Evolutionary conservation across 1,139 yeast species (phyloP), one percentile per base, ranked within the genome.

Genomic region (Ogataea hybrid): DNA sequence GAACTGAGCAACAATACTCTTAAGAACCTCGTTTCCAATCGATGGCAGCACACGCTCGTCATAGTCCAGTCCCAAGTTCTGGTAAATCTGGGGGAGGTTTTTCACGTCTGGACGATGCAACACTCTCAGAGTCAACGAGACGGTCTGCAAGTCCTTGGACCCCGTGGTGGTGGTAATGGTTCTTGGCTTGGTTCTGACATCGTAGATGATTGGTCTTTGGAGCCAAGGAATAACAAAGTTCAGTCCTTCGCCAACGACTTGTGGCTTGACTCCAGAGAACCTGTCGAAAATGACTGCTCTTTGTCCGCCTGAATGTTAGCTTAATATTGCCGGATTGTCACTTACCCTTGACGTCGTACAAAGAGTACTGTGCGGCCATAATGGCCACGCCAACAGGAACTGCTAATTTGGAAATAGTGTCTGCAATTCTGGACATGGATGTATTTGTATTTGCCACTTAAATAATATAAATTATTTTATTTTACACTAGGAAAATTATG

Each of bases 21-120:
- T 92, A 62, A 92, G 75, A 27, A 92, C 94, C 70, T 92, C 98
- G 64, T 92, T 92, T 53, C 97, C 96, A 63, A 92, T 90, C 14
- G 97, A 92, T 17, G 98, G 98, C 54, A 92, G 75, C 28, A 92
- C 97, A 62, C 97, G 79, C 70, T 92, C 98, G 62, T 92, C 98
- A 65, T 94, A 92, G 65, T 92, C 99, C 49, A 83, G 73, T 43
- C 99, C 99, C 51, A 92, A 75, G 61, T 79, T 77, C 65, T 90
- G 97, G 69, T 94, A 94, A 53, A 92, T 92, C 37, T 68, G 69
- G 18, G 98, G 97, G 59, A 92, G 74, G 50, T 76, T 77, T 57
- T 73, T 64, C 37, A 92, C 94, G 53, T 89, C 96, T 1, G 99
- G 99, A 57, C 97, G 78, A 67, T 89, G 96, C 56, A 92, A 75